A percentile compares a stretch with the other conserved stretches of the same genome.
These are phyloP conservation scores for Akanthomyces muscarius DNA, from an alignment of 2,329 filamentous ascomycete genomes.

Conservation along the genomic window DNA sequence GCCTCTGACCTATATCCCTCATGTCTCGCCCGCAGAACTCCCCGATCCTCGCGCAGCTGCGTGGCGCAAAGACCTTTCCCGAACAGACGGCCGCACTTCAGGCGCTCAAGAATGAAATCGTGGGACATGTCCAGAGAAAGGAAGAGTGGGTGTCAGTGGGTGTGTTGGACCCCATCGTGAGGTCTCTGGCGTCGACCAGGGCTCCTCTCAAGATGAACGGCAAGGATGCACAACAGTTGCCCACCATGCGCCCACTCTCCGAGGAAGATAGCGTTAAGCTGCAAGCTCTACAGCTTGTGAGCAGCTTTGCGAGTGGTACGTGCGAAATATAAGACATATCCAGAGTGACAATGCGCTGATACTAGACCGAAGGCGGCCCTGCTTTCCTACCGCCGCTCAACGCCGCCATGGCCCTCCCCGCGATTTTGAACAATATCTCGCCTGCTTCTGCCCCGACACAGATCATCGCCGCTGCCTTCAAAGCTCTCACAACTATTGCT, in stretches of 20 bases:
- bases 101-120: conserved; percentile 79
- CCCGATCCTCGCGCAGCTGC: conserved; percentile 54
- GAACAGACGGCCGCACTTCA: conserved; percentile 61
- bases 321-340: background rate
- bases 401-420: conserved; percentile 61
- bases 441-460: conserved; percentile 59
- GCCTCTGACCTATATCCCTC: conserved; percentile 13
- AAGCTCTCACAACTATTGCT: conserved; percentile 67
- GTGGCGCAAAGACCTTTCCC: conserved; percentile 45
- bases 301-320: conserved; percentile 79
- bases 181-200: conserved; percentile 38
- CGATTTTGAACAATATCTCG: conserved; percentile 67
- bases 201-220: conserved; percentile 34
- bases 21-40: conserved; percentile 54
- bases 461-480: conserved; percentile 69
- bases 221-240: conserved; percentile 35
- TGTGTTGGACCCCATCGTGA: conserved; percentile 56
- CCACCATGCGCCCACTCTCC: conserved; percentile 39
- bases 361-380: conserved; percentile 60
- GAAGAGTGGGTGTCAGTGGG: conserved; percentile 71
- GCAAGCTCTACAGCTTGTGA: conserved; percentile 79
- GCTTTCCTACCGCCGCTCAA: conserved; percentile 73
- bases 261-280: conserved; percentile 66
- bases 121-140: conserved; percentile 85
- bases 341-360: background rate